These are phyloP conservation scores for Silene conica DNA, from an alignment of 148 eudicot genomes.

Conservation along the genomic window DNA sequence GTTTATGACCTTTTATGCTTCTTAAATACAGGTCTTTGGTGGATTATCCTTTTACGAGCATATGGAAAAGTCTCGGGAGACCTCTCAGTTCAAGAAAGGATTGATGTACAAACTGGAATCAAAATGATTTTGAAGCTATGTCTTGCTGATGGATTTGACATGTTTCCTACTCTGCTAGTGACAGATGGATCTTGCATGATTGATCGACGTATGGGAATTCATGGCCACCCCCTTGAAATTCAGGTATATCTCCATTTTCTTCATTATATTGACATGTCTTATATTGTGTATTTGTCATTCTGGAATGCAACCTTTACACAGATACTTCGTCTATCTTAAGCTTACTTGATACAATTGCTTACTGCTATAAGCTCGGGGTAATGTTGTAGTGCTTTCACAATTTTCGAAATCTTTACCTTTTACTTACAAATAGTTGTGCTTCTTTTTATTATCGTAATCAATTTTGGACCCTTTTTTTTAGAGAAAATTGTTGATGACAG, in stretches of 20 bases:
- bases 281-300: background rate
- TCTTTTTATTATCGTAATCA: no score
- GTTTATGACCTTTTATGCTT: constrained; percentile 14
- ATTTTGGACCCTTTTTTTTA: no score
- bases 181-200: constrained; percentile 94
- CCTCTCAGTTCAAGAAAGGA: constrained; percentile 69
- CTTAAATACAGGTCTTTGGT: constrained; percentile 61
- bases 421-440: no score
- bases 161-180: constrained; percentile 78
- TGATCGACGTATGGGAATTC: constrained; percentile 91
- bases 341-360: background rate
- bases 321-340: background rate
- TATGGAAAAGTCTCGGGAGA: constrained; percentile 80
- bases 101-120: constrained; percentile 82
- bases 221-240: constrained; percentile 85
- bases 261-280: background rate
- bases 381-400: no score
- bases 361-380: no score
- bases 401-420: no score
- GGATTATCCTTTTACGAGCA: constrained; percentile 78
- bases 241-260: constrained; percentile 37
- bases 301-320: no score
- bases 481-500: no score
- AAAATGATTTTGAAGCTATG: constrained; percentile 72
- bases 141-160: constrained; percentile 81